Base-by-base conservation (phyloP, 306 rosid genomes). In the Cucurbita moschata region DNA sequence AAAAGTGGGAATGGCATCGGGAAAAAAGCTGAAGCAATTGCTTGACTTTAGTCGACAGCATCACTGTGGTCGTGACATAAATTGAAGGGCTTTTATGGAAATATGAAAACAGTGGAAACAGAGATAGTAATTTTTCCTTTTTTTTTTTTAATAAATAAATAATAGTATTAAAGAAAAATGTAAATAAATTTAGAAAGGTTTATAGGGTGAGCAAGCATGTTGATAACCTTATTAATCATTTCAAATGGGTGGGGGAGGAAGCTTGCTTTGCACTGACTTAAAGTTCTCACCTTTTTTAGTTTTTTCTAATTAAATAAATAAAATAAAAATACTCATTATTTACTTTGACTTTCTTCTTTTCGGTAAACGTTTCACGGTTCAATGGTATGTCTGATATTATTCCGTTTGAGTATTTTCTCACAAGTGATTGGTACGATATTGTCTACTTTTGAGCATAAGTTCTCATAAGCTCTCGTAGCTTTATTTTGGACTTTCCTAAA, bases 11-110 rank as follows among this genome's bases (percentile, higher is more conserved):
- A 73, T 18, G 21, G 30, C 8, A 50, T 3, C 13, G 53, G 47
- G 56, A 74, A 60, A 59, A 74, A 74, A 74, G 77, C 68, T 26
- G 77, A 60, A 60, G 57, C 77, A 18, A 60, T 44, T 59, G 19
- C 71, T 61, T 47, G 46, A 30, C 77, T 60, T 74, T 74, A 59
- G 46, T 47, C 23, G 71, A 74, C 77, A 74, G 37, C 77, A 43
- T 74, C 35, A 72, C 77, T 74, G 19, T 21, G 30, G 57, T 44
- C 77, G 54, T 72, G 76, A 72, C 39, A 71, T n/a, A 4, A 7
- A 11, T 67, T 50, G 6, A 67, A 67, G 19, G 0, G 6, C 14
- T 67, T 19, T 66, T 18, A n/a, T 62, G 15, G 44, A 49, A 55
- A 53, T 42, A 70, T 47, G 15, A 30, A 39, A 15, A 26, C 3